These are phyloP conservation scores for Oryza glumipatula DNA, from an alignment of 176 grass and related monocot species.

Conservation along the genomic window DNA sequence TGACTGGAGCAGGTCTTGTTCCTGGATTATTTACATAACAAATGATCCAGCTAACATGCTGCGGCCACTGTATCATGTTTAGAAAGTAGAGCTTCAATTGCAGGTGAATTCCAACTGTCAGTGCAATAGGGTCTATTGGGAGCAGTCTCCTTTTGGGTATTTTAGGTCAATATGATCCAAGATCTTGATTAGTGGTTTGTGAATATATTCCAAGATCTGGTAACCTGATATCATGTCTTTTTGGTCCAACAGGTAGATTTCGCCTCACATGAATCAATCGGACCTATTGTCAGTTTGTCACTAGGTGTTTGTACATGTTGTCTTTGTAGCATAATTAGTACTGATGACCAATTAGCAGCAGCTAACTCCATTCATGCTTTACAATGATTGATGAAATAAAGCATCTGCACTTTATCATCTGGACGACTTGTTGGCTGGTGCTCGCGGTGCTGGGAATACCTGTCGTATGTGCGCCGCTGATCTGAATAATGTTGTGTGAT, in stretches of 20 bases:
- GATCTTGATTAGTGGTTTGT: neutral
- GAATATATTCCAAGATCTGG: conserved; percentile 29
- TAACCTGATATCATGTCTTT: conserved; percentile 9
- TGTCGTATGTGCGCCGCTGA: conserved; percentile 14
- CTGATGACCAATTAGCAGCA: conserved; percentile 30
- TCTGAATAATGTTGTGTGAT: conserved; percentile 36
- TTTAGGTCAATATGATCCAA: neutral
- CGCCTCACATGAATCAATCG: conserved; percentile 9
- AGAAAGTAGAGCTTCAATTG: neutral
- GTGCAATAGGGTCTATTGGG: neutral
- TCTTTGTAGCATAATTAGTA: conserved; percentile 4
- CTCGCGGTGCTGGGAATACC: conserved; percentile 27
- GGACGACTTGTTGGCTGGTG: conserved; percentile 14
- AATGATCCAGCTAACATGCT: neutral
- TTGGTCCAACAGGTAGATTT: conserved; percentile 6
- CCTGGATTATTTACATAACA: neutral
- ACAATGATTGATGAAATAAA: conserved; percentile 45
- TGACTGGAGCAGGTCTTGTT: neutral
- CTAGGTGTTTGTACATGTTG: conserved; percentile 32
- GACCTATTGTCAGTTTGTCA: neutral
- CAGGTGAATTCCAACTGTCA: neutral
- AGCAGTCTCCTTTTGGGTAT: conserved; percentile 1
- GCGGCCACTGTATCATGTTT: neutral
- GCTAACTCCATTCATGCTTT: conserved; percentile 26
- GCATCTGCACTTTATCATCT: conserved; percentile 37